Base-by-base conservation (phyloP, 73 alveolate species). In the Paramecium sexaurelia region DNA sequence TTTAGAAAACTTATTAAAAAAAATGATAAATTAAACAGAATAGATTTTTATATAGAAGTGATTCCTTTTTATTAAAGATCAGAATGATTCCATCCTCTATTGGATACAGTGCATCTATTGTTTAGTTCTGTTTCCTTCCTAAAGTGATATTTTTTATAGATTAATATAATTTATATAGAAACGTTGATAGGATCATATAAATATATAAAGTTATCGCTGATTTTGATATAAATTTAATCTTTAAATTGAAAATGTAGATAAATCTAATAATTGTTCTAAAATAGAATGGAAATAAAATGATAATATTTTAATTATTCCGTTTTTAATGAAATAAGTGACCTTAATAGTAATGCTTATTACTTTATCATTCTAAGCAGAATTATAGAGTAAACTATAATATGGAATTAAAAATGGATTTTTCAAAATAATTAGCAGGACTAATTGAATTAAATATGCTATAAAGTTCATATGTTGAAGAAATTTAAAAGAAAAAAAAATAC, bases 391-490 rank as follows among this genome's bases (percentile, higher is more conserved):
- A 36, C 19, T 71, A 78, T 43, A 19, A 78, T 7, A 41, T 78
- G 73, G 61, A 73, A 20, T 24, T 41, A 19, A 78, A 39, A 78
- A 78, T 41, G 39, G 90, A 78, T 40, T 78, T 78, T 13, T 78
- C 90, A 8, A 78, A 78, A 27, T 32, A 78, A 78, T 41, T 78
- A 78, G 90, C 90, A 36, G 75, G 90, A 10, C 41, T 78, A 0
- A 45, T 78, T 78, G 90, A 78, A 24, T 47, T 78, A 6, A 78
- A 78, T 41, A 78, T 78, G 90, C 8, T 78, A 26, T 43, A 78
- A 78, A 78, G 90, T 41, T 78, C 90, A n/a, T 39, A 45, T 13
- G 90, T 78, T n/a, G 68, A 39, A 20, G 75, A 78, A 78, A 75
- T 78, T 78, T 7, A 39, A 78, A 41, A 75, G 41, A 43, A 78